Evolutionary conservation across 441 rosid species (phyloP).

Genomic region (Caryocar brasiliense): DNA sequence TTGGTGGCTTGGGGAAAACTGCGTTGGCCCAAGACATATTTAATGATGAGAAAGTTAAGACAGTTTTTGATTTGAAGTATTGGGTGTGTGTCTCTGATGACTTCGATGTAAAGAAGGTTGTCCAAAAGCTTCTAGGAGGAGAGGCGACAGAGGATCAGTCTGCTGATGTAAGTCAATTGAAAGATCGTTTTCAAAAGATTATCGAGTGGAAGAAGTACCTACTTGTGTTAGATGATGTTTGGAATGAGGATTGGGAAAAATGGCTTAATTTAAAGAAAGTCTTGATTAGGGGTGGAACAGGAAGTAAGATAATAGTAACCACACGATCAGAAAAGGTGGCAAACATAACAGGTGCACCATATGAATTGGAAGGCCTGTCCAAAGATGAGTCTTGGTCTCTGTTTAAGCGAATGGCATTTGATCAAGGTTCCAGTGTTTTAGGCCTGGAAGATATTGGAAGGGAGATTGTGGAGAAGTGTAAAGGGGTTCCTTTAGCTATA

Average conservation of each 20-base stretch:
- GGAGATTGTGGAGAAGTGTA: constrained; percentile 15
- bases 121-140: constrained; percentile 5
- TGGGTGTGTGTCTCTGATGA: constrained; percentile 26
- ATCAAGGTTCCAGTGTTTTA: neutral
- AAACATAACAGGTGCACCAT: constrained; percentile 3
- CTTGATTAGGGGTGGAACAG: constrained; percentile 10
- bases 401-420: constrained; percentile 14
- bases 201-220: constrained; percentile 13
- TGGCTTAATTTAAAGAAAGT: constrained; percentile 12
- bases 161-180: constrained; percentile 15
- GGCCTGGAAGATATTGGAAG: constrained; percentile 13
- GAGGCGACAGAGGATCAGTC: neutral
- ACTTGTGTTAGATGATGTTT: constrained; percentile 33
- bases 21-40: constrained; percentile 26
- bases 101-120: constrained; percentile 14
- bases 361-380: constrained; percentile 4
- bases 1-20: constrained; percentile 33
- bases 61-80: constrained; percentile 9
- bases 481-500: constrained; percentile 23
- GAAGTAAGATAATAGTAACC: constrained; percentile 25
- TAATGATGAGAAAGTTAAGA: constrained; percentile 13
- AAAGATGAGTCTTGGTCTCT: constrained; percentile 13
- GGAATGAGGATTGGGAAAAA: constrained; percentile 20
- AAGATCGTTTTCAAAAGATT: constrained; percentile 4
- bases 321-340: constrained; percentile 21